These are phyloP conservation scores for Xylaria grammica DNA, from an alignment of 495 filamentous ascomycete genomes.

Conservation along the genomic window DNA sequence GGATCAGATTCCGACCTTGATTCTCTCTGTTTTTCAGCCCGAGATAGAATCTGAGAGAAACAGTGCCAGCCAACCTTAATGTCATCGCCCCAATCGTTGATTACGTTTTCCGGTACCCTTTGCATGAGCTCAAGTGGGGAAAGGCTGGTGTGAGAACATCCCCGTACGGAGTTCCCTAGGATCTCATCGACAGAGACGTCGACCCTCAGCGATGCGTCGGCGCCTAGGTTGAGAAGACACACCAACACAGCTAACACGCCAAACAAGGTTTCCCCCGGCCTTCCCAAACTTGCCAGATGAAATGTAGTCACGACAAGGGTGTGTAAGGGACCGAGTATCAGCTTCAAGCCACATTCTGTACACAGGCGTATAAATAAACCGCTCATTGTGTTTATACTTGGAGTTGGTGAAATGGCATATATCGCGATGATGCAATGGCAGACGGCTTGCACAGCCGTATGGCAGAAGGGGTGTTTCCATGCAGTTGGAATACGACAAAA, in stretches of 20 bases:
- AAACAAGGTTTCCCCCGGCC: not conserved
- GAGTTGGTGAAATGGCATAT: not conserved
- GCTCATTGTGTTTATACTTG: not conserved
- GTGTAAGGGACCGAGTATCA: not conserved
- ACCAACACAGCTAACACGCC: not conserved
- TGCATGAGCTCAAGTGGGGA: not conserved
- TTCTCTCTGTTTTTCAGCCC: not conserved
- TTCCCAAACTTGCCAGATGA: not conserved
- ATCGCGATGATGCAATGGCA: constrained; percentile 38
- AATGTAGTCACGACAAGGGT: constrained; percentile 1
- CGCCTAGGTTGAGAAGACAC: not conserved
- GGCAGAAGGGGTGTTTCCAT: constrained; percentile 50
- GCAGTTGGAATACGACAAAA: constrained; percentile 33
- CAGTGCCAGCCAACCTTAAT: not conserved
- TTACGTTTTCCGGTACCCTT: not conserved
- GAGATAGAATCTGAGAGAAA: not conserved
- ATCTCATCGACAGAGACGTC: not conserved
- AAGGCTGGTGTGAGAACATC: not conserved
- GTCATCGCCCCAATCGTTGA: not conserved
- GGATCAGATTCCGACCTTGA: not conserved
- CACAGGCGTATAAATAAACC: not conserved
- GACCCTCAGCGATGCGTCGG: not conserved
- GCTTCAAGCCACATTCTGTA: not conserved
- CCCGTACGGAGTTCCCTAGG: not conserved
- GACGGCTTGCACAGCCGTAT: constrained; percentile 43